Percentiles rank a stretch among this genome's conserved stretches.
Conservation (phyloP, 306 rosid genomes). For the Canavalia ensiformis region DNA sequence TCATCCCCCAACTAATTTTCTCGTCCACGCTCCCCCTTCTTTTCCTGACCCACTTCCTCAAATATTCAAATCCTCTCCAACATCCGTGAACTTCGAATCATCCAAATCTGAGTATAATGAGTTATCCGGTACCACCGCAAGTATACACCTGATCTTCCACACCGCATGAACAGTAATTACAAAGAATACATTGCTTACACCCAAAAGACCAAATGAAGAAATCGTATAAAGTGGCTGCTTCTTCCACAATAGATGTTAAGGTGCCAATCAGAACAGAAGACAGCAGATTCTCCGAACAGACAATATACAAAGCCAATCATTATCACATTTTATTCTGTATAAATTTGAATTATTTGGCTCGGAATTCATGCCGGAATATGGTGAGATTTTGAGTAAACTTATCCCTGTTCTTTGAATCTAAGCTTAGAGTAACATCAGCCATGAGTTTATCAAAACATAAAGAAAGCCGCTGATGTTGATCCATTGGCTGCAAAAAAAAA, state of each 20-base stretch:
- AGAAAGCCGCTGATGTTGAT: conserved; percentile 63
- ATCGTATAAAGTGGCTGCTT: conserved; percentile 40
- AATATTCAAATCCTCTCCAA: conserved; percentile 36
- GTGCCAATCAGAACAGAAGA: conserved; percentile 39
- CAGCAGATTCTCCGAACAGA: conserved; percentile 44
- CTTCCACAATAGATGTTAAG: conserved; percentile 41
- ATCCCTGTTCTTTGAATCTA: conserved; percentile 67
- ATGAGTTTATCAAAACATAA: conserved; percentile 64
- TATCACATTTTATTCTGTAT: conserved; percentile 34
- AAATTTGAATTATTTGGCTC: conserved; percentile 56
- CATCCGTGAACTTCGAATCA: conserved; percentile 39
- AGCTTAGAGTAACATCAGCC: conserved; percentile 57
- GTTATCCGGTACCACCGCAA: conserved; percentile 45
- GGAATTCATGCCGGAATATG: conserved; percentile 58
- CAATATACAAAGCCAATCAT: conserved; percentile 46
- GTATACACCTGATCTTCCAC: conserved; percentile 46
- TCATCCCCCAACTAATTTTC: conserved; percentile 38
- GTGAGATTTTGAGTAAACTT: conserved; percentile 66
- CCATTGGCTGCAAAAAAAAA: conserved; percentile 55
- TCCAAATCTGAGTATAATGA: conserved; percentile 46
- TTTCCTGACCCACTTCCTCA: conserved; percentile 34
- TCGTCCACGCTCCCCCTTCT: conserved; percentile 27
- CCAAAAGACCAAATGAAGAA: conserved; percentile 41
- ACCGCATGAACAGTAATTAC: conserved; percentile 49
- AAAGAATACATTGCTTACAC: conserved; percentile 53